Base-by-base conservation (phyloP, 352 stramenopile species). In the Globisporangium parvum region DNA sequence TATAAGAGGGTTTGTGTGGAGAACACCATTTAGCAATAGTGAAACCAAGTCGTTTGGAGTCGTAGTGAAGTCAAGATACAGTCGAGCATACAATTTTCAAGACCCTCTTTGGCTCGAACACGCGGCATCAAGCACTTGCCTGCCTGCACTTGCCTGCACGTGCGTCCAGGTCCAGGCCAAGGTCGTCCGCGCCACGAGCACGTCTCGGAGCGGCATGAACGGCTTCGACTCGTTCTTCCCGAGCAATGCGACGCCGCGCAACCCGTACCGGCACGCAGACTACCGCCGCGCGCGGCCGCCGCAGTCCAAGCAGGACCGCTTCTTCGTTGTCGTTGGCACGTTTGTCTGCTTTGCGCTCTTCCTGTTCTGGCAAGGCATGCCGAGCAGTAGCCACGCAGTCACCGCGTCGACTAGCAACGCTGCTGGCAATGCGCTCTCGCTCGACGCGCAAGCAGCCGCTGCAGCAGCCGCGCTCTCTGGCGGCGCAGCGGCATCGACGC, bases 191-290 rank as follows among this genome's bases (percentile, higher is more conserved):
- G n/a, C n/a, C n/a, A n/a, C n/a, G n/a, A n/a, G n/a, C n/a, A n/a
- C n/a, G n/a, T n/a, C n/a, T n/a, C n/a, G n/a, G n/a, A 12, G 31
- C 31, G 31, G 28, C 21, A 88, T 88, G 78, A 84, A 79, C 65
- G 63, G 69, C 57, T 79, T 83, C 59, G 71, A 83, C 55, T 72
- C 75, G 54, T 87, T 90, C 72, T 87, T 88, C 74, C 70, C 76
- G 52, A 80, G 53, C 59, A 74, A 63, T 65, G 66, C 68, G 46
- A 66, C 68, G 58, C 77, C 76, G 60, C 73, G 74, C 54, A 93
- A 93, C 51, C 83, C 80, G 54, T 93, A 90, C 70, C 78, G 80
- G n/a, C 78, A 90, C 60, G 73, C 73, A 4, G 70, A 86, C 57
- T 64, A 69, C 60, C 52, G 49, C 33, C 53, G 59, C 17, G 54